A percentile compares a stretch with the other conserved stretches of the same genome.
Conservation (phyloP, 805 yeast genomes). For the Hagleromyces aurorensis region DNA sequence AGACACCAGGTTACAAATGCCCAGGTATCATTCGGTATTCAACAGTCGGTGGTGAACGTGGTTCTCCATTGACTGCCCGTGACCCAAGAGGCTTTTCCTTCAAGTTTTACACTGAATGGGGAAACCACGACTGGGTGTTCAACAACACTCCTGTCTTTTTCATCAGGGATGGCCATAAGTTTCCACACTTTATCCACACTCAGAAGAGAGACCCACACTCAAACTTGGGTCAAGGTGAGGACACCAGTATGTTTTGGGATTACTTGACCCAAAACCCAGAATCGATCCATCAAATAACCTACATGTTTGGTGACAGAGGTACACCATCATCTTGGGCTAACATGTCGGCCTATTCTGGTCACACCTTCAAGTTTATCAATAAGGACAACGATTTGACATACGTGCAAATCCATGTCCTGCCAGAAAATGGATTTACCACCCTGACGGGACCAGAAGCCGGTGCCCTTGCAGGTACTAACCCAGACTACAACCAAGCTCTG, state of each 20-base stretch:
- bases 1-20: conserved; percentile 35
- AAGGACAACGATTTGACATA: conserved; percentile 43
- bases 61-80: conserved; percentile 76
- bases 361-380: conserved; percentile 52
- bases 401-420: conserved; percentile 46
- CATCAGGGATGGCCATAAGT: conserved; percentile 67
- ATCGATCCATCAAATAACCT: conserved; percentile 47
- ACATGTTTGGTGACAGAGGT: conserved; percentile 54
- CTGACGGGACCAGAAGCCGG: conserved; percentile 40
- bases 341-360: conserved; percentile 61
- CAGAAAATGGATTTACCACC: conserved; percentile 45
- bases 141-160: conserved; percentile 84
- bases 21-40: conserved; percentile 48
- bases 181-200: conserved; percentile 83
- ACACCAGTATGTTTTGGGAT: conserved; percentile 52
- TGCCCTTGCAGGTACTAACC: conserved; percentile 39
- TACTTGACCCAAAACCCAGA: conserved; percentile 49
- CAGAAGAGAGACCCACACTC: conserved; percentile 72
- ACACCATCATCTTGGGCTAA: conserved; percentile 46
- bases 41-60: conserved; percentile 81
- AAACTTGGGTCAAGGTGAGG: conserved; percentile 37
- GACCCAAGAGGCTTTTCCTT: conserved; percentile 84
- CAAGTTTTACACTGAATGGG: conserved; percentile 77
- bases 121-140: conserved; percentile 77
- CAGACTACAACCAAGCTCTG: conserved; percentile 40